phyloP scores from a whole-genome alignment of 1,139 yeast genomes.

The Hemisphaericaspora xylanilytica region DNA sequence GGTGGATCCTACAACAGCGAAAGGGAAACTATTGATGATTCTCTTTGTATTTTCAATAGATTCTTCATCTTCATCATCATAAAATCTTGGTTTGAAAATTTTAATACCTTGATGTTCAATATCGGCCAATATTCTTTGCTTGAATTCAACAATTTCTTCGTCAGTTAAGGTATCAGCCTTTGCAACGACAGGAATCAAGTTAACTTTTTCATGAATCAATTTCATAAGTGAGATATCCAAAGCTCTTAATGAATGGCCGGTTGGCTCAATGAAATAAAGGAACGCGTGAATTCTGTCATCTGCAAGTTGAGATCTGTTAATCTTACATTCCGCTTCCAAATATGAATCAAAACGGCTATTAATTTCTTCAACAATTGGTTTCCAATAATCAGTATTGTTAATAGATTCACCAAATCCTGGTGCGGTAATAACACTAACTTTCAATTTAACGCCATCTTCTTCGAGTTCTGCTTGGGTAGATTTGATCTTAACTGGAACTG shows the following conservation, averaged over 20 bases:
- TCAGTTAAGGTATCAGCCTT: constrained; percentile 92
- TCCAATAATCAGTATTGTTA: constrained; percentile 88
- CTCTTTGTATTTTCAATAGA: constrained; percentile 62
- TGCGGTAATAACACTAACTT: constrained; percentile 80
- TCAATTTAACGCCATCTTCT: constrained; percentile 90
- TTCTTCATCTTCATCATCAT: constrained; percentile 87
- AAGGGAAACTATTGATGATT: constrained; percentile 74
- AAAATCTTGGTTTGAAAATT: constrained; percentile 74
- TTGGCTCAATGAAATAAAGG: constrained; percentile 91
- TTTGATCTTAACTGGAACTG: constrained; percentile 54
- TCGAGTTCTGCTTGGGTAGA: constrained; percentile 73
- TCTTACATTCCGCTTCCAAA: constrained; percentile 86
- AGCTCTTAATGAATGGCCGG: constrained; percentile 89
- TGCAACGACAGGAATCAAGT: constrained; percentile 91
- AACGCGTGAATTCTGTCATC: constrained; percentile 88
- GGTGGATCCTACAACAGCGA: constrained; percentile 93
- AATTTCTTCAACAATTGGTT: constrained; percentile 88
- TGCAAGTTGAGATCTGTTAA: constrained; percentile 67
- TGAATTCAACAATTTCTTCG: constrained; percentile 76
- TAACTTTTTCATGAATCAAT: constrained; percentile 86
- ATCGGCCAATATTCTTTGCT: constrained; percentile 73
- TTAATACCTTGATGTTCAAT: constrained; percentile 72
- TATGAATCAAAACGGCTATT: constrained; percentile 82
- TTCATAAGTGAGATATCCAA: constrained; percentile 89
- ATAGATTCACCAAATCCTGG: constrained; percentile 95